phyloP scores from a whole-genome alignment of 2,329 filamentous ascomycete species.

The Penicillium concentricum region DNA sequence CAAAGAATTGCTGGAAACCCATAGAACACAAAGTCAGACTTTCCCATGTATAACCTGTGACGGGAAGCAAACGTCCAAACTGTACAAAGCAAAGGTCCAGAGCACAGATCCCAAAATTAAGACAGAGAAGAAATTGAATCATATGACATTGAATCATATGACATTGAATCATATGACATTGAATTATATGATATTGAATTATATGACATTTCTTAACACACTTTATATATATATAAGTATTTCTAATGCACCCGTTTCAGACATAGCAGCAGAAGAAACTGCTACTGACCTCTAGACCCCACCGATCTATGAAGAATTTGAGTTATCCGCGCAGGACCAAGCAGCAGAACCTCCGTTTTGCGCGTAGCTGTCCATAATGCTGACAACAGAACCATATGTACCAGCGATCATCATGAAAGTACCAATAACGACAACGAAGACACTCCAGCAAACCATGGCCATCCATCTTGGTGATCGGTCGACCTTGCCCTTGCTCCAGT shows the following conservation, averaged over 20 bases:
- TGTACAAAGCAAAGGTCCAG: too few relatives aligned
- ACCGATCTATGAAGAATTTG: constrained; percentile 13
- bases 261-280: neutral
- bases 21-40: too few relatives aligned
- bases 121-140: too few relatives aligned
- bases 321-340: constrained; percentile 49
- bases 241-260: neutral
- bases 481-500: constrained; percentile 31
- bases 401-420: constrained; percentile 47
- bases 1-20: too few relatives aligned
- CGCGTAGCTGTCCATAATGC: constrained; percentile 41
- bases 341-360: constrained; percentile 37
- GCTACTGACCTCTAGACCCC: neutral
- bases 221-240: neutral
- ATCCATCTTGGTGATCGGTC: constrained; percentile 17
- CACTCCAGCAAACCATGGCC: constrained; percentile 20
- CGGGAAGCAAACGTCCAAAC: too few relatives aligned
- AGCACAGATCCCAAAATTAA: too few relatives aligned
- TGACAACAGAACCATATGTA: constrained; percentile 46
- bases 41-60: too few relatives aligned
- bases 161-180: neutral
- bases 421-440: constrained; percentile 39
- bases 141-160: neutral
- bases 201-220: neutral
- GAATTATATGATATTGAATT: neutral